phyloP scores from a whole-genome alignment of 768 basidiomycete species.

The Rhodotorula taiwanensis region DNA sequence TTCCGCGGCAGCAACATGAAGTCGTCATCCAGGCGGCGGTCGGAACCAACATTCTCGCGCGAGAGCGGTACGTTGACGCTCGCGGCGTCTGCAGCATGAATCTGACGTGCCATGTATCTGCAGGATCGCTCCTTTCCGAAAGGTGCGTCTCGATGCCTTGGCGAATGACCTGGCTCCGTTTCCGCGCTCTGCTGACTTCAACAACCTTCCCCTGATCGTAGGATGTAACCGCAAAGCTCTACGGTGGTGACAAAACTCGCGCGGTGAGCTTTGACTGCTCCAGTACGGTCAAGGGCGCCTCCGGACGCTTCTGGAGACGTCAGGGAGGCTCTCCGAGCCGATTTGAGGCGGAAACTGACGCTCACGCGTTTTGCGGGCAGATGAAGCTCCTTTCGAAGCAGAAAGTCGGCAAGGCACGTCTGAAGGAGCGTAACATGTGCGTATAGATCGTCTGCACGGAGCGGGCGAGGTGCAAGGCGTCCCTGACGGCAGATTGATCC shows the following conservation, averaged over 20 bases:
- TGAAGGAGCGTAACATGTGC: slow-evolving; percentile 75
- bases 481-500: slow-evolving; percentile 44
- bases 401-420: slow-evolving; percentile 80
- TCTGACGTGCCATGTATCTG: background rate
- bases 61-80: slow-evolving; percentile 56
- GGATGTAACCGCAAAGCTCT: background rate
- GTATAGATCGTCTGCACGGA: background rate
- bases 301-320: too few species aligned
- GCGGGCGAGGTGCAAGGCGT: too few species aligned
- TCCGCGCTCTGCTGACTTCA: too few species aligned
- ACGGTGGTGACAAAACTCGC: slow-evolving; percentile 2
- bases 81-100: background rate
- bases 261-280: too few species aligned
- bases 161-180: too few species aligned
- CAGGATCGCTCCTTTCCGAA: slow-evolving; percentile 41
- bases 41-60: slow-evolving; percentile 76
- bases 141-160: slow-evolving; percentile 81
- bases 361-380: slow-evolving; percentile 35
- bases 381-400: slow-evolving; percentile 55
- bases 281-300: too few species aligned
- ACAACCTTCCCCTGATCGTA: too few species aligned
- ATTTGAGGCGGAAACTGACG: background rate
- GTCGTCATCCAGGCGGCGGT: slow-evolving; percentile 91
- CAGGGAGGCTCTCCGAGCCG: too few species aligned
- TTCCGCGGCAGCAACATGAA: slow-evolving; percentile 81